Percentiles rank a stretch among this genome's conserved stretches.
phyloP scores from a whole-genome alignment of 2,329 filamentous ascomycete genomes.

The Camillea tinctor region DNA sequence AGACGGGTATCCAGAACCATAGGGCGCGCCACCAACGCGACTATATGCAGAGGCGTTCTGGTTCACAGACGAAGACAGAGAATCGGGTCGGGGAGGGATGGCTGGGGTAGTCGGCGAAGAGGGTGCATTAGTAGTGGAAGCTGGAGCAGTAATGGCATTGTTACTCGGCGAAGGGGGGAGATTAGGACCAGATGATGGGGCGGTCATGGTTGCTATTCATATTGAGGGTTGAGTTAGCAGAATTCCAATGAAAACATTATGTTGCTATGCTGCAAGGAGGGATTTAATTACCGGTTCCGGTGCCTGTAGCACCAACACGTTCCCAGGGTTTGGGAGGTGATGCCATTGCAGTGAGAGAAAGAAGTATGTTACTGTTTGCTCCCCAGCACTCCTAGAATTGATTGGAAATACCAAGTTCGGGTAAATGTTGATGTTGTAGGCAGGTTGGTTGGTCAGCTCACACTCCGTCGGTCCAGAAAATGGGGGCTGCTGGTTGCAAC shows the following conservation, averaged over 20 bases:
- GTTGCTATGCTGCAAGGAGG: slow-evolving; percentile 14
- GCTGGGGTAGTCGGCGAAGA: slow-evolving; percentile 55
- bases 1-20: slow-evolving; percentile 48
- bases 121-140: slow-evolving; percentile 33
- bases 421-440: no score
- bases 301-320: slow-evolving; percentile 61
- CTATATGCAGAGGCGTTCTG: slow-evolving; percentile 86
- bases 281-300: slow-evolving; percentile 43
- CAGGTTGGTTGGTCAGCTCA: no score
- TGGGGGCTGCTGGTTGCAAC: not conserved
- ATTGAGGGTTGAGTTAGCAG: slow-evolving; percentile 31
- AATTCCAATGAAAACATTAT: slow-evolving; percentile 4
- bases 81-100: slow-evolving; percentile 77
- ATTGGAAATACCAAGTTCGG: no score
- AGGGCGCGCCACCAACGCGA: slow-evolving; percentile 51
- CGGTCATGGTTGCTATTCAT: slow-evolving; percentile 33
- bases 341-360: slow-evolving; percentile 39
- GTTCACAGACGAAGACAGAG: slow-evolving; percentile 77
- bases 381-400: not conserved
- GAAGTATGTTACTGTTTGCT: not conserved
- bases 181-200: slow-evolving; percentile 43
- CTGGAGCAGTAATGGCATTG: slow-evolving; percentile 37
- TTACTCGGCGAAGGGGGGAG: slow-evolving; percentile 41
- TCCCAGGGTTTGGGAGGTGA: slow-evolving; percentile 99
- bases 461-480: not conserved